A percentile compares a stretch with the other conserved stretches of the same genome.
Evolutionary conservation across 768 basidiomycete species (phyloP).

Genomic region (Leccinum uliginosum): DNA sequence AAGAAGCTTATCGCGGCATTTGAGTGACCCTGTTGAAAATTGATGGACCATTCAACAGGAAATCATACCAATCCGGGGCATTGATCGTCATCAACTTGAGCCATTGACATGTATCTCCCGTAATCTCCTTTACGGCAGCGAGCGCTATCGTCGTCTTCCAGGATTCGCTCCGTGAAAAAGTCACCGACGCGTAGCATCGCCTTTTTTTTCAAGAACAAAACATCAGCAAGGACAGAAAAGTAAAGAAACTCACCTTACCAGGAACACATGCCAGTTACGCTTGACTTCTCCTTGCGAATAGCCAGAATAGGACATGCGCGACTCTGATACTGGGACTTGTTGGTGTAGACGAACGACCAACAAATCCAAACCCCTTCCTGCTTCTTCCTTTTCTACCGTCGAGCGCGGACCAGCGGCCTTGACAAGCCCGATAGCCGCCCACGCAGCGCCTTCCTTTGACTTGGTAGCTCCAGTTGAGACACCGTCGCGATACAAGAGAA

Average conservation of each 20-base stretch:
- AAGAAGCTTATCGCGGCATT: slow-evolving; percentile 56
- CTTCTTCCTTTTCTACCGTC: slow-evolving; percentile 15
- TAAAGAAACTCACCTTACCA: slow-evolving; percentile 2
- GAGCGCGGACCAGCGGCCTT: slow-evolving; percentile 34
- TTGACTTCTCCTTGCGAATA: background rate
- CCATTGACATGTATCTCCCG: slow-evolving; percentile 43
- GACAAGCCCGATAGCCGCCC: slow-evolving; percentile 69
- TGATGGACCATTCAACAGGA: background rate
- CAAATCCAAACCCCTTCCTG: slow-evolving; percentile 37
- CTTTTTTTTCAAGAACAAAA: background rate
- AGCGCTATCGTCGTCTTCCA: slow-evolving; percentile 35
- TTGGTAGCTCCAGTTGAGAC: slow-evolving; percentile 47
- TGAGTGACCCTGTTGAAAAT: slow-evolving; percentile 50
- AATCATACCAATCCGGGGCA: slow-evolving; percentile 59
- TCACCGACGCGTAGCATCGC: slow-evolving; percentile 2
- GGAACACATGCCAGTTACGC: background rate
- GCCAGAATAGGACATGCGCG: slow-evolving; percentile 34
- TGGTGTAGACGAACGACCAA: slow-evolving; percentile 58
- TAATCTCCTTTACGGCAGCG: slow-evolving; percentile 54
- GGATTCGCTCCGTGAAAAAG: background rate
- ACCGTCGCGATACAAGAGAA: slow-evolving; percentile 44
- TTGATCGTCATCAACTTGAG: slow-evolving; percentile 57
- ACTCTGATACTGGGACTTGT: slow-evolving; percentile 63
- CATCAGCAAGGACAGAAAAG: background rate
- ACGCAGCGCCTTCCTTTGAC: slow-evolving; percentile 58